phyloP scores from a whole-genome alignment of 805 yeast species.

The Schizosaccharomyces octosporus region DNA sequence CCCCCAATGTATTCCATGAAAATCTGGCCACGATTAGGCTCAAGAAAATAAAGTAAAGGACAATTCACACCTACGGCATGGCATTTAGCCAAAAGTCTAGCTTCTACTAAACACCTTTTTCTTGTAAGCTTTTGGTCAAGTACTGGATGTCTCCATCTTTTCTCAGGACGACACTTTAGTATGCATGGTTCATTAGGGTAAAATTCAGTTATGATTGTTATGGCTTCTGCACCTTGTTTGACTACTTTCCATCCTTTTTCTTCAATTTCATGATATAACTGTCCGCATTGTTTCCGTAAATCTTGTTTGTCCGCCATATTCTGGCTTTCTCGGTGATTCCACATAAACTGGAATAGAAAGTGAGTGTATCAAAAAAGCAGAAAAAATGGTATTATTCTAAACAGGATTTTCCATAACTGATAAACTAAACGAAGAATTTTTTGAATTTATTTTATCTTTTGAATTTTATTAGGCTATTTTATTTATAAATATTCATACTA shows the following conservation, averaged over 20 bases:
- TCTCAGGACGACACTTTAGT: slow-evolving; percentile 67
- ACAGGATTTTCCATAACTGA: no score
- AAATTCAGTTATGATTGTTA: slow-evolving; percentile 33
- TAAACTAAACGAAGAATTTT: no score
- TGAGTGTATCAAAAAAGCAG: neutral
- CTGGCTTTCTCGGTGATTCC: neutral
- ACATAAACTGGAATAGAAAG: neutral
- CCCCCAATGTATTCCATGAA: slow-evolving; percentile 72
- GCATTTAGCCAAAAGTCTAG: slow-evolving; percentile 43
- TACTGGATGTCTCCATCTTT: slow-evolving; percentile 69
- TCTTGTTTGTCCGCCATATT: neutral
- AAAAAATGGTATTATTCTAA: neutral
- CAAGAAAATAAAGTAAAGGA: slow-evolving; percentile 56
- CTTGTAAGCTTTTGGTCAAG: slow-evolving; percentile 57
- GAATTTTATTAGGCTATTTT: no score
- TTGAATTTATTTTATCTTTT: no score
- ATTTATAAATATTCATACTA: no score
- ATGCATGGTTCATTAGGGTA: slow-evolving; percentile 19
- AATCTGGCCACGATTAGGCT: slow-evolving; percentile 50
- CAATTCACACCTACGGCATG: slow-evolving; percentile 28
- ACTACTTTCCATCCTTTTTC: neutral
- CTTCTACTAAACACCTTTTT: slow-evolving; percentile 64
- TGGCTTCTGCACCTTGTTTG: slow-evolving; percentile 71
- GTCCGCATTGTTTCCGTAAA: neutral
- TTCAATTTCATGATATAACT: neutral